Percentiles rank a stretch among this genome's conserved stretches.
These are phyloP conservation scores for Coemansia asiatica DNA, from an alignment of 192 early-diverging fungal genomes.

Conservation along the genomic window DNA sequence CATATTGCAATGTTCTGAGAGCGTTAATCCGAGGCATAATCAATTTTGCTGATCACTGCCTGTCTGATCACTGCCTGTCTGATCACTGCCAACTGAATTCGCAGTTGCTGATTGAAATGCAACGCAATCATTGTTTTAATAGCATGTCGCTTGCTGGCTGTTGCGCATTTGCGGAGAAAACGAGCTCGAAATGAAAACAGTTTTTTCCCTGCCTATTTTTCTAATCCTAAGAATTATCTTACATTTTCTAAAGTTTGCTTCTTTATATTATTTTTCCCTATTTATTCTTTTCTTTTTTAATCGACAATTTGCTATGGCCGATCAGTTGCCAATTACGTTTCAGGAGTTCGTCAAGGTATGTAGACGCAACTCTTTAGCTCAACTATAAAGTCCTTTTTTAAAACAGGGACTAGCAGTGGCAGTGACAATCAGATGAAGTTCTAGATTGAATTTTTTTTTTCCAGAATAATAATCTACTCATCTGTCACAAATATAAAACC, in stretches of 20 bases:
- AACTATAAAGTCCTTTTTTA: too few relatives aligned
- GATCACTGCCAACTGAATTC: neutral
- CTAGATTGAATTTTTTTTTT: conserved; percentile 4
- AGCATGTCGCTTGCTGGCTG: neutral
- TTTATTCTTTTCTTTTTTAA: conserved; percentile 2
- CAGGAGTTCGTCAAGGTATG: conserved; percentile 96
- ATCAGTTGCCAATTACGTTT: conserved; percentile 87
- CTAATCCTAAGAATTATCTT: too few relatives aligned
- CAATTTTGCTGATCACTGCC: too few relatives aligned
- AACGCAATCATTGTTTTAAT: neutral
- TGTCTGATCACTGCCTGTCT: too few relatives aligned
- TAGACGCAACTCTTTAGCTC: neutral
- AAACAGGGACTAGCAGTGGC: too few relatives aligned
- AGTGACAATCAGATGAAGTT: neutral
- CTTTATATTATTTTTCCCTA: neutral
- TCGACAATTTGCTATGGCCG: conserved; percentile 63
- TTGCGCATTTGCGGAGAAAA: neutral
- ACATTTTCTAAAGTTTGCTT: neutral
- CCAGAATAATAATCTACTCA: neutral
- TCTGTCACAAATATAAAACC: conserved; percentile 7
- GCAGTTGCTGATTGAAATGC: neutral
- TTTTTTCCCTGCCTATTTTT: neutral
- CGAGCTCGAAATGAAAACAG: neutral
- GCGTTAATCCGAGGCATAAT: neutral
- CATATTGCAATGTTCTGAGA: too few relatives aligned